A percentile compares a stretch with the other conserved stretches of the same genome.
phyloP scores from a whole-genome alignment of 1,284 basidiomycete genomes.

The Violaceomyces palustris region DNA sequence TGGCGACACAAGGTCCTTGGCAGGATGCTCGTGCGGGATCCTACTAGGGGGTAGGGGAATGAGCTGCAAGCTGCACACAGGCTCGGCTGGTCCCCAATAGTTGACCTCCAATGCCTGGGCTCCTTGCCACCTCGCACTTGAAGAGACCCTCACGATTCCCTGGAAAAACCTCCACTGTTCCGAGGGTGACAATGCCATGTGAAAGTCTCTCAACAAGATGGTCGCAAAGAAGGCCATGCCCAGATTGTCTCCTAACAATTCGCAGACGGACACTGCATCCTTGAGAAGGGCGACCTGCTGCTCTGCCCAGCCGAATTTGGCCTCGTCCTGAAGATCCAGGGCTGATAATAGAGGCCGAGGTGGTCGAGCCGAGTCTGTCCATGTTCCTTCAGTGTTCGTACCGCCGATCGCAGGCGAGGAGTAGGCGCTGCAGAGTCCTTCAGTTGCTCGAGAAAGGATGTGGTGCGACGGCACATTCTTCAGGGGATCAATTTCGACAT shows the following conservation, averaged over 20 bases:
- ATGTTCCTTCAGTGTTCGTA: background rate
- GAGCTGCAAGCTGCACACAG: conserved; percentile 72
- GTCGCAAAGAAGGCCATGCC: conserved; percentile 27
- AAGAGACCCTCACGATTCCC: conserved; percentile 41
- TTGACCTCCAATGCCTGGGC: conserved; percentile 36
- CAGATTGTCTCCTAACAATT: conserved; percentile 75
- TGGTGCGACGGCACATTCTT: conserved; percentile 31
- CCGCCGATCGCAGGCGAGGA: conserved; percentile 13
- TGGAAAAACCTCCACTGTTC: conserved; percentile 42
- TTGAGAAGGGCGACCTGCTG: conserved; percentile 83
- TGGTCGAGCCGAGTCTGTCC: background rate
- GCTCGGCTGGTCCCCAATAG: conserved; percentile 57
- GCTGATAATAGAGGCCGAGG: background rate
- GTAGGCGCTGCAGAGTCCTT: conserved; percentile 26
- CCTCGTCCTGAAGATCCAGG: conserved; percentile 23
- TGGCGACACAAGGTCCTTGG: conserved; percentile 8
- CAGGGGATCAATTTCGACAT: conserved; percentile 40
- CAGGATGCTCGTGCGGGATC: conserved; percentile 65
- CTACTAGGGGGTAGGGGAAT: conserved; percentile 69
- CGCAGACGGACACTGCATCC: conserved; percentile 82
- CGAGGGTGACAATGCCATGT: conserved; percentile 19
- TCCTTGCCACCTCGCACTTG: conserved; percentile 35
- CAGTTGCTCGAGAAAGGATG: conserved; percentile 32
- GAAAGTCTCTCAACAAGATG: conserved; percentile 31
- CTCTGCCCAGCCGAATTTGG: conserved; percentile 79